Evolutionary conservation across 768 basidiomycete genomes (phyloP), one percentile per base, ranked within the genome.

Genomic region (Tylopilus vinaceipallidus): DNA sequence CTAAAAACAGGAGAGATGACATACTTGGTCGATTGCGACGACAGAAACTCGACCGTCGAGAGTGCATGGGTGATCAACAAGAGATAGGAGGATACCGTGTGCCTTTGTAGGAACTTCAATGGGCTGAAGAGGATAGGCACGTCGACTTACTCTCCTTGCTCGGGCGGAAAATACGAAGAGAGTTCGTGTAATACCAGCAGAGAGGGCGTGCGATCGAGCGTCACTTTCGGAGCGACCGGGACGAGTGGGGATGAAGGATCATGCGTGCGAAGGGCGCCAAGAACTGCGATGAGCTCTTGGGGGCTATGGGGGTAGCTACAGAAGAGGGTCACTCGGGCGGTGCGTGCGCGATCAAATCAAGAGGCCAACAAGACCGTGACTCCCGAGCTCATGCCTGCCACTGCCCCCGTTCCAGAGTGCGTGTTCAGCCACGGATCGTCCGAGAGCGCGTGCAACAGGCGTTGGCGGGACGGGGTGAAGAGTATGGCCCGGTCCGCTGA

Each of bases 221-320:
- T 70, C 23, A 69, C 67, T 46, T 70, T 69, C 3, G 60, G 49
- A 17, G 65, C 57, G 33, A 69, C 48, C 13, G 62, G 53, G 27
- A 56, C 46, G 16, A 61, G 40, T 9, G 58, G 22, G 22, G 59
- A 44, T 23, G 61, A 61, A 14, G 36, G 37, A 11, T 67, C 52
- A 26, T 67, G 61, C 12, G 55, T 64, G 49, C 71, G 72, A 36
- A 85, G 70, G 63, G 74, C 69, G 13, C 81, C 75, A 30, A 87
- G 64, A 8, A 84, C 55, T 20, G 79, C 65, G 16, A 73, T 67
- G 17, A 86, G 65, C 60, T 87, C 84, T 13, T 76, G 71, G 10
- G 79, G 75, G 10, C 79, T 78, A 17, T 81, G 77, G 2, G 86
- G 83, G 63, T 88, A 88, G 55, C 86, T 88, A 59, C 11, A 46